Evolutionary conservation across 163 green algal genomes (phyloP).

Genomic region (Coccomyxa subellipsoidea): DNA sequence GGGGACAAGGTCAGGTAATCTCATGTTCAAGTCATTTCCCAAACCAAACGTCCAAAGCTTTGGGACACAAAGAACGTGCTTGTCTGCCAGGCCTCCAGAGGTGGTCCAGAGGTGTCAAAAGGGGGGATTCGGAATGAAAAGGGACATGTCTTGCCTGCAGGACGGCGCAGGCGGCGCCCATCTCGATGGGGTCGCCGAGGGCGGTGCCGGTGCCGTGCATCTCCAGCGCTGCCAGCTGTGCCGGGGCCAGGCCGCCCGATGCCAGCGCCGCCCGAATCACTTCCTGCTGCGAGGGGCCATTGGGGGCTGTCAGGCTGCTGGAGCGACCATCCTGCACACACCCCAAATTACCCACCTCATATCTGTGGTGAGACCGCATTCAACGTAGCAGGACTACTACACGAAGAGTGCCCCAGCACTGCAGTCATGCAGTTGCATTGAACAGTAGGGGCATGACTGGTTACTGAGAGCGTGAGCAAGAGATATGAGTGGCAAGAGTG

Average conservation of each 20-base stretch:
- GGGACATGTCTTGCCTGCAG: constrained; percentile 13
- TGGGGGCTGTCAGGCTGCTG: constrained; percentile 70
- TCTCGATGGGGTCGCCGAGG: constrained; percentile 66
- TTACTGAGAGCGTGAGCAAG: not conserved
- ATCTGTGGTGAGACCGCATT: not conserved
- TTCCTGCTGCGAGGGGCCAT: constrained; percentile 35
- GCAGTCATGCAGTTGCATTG: too few species aligned
- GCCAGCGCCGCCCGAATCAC: constrained; percentile 27
- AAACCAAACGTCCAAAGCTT: too few species aligned
- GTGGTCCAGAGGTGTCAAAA: too few species aligned
- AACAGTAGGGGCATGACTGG: too few species aligned
- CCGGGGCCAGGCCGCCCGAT: not conserved
- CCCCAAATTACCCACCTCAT: not conserved
- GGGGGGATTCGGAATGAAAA: too few species aligned
- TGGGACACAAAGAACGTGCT: too few species aligned
- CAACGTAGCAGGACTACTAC: not conserved
- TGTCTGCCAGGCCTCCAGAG: too few species aligned
- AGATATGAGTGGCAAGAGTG: not conserved
- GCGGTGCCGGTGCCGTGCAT: constrained; percentile 65
- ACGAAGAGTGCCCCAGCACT: not conserved
- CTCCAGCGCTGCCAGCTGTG: constrained; percentile 31
- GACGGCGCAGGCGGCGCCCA: constrained; percentile 53
- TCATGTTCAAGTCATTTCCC: too few species aligned
- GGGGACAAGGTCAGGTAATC: too few species aligned
- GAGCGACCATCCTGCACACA: constrained; percentile 66